Evolutionary conservation across 805 yeast genomes (phyloP), one percentile per base, ranked within the genome.

Genomic region (Sugiyamaella qingdaonensis): DNA sequence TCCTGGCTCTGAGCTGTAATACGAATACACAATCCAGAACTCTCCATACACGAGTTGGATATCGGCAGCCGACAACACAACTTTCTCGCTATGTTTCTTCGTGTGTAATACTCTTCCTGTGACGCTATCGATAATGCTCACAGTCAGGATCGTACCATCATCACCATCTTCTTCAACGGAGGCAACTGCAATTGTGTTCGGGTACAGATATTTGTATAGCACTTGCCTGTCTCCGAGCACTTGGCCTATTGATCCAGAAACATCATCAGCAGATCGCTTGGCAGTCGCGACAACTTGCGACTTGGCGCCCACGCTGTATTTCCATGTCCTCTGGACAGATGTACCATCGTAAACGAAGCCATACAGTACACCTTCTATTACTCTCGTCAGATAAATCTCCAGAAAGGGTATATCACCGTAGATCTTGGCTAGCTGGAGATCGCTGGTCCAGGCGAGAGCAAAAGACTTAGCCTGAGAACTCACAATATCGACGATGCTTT

Each of bases 171-270:
- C 52, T 46, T 74, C 63, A 19, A 67, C 60, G 0, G 84, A 70
- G 2, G 84, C 77, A 18, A 82, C 73, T 1, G 81, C 76, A 1
- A 85, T 73, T 18, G 80, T 54, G 61, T 87, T 81, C 18, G 95
- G 95, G 62, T 86, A 77, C 55, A 91, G 70, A 66, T 86, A 91
- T 68, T 92, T 94, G 78, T 91, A 89, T 37, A 89, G 69, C 1
- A 88, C 92, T 1, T 84, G 74, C 64, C 88, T 78, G 60, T 86
- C 83, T 18, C 85, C 84, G 29, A 86, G 69, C 0, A 86, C 79
- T 24, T 79, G 76, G 8, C 95, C 97, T 46, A 84, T 65, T 11
- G 85, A 84, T 0, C 85, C 81, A 3, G 77, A 71, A 10, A 65
- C 60, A 16, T 73, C 78, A 11, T 64, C 66, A 2, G 70, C 68